phyloP scores from a whole-genome alignment of 192 early-diverging fungal species.

The Jimgerdemannia flammicorona region DNA sequence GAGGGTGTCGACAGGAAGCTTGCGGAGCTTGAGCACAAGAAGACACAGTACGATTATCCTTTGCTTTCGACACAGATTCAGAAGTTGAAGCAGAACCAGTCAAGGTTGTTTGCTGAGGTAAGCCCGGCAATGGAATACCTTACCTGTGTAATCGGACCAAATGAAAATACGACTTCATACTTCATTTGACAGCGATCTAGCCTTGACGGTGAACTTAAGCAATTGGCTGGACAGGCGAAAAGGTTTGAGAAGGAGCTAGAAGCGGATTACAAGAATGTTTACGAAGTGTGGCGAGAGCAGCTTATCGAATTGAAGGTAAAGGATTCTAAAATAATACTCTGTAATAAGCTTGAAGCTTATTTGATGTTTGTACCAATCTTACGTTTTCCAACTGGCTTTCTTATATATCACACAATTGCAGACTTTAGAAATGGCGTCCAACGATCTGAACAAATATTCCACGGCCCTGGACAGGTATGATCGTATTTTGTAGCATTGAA shows the following conservation, averaged over 20 bases:
- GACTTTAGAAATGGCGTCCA: conserved; percentile 73
- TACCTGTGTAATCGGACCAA: conserved; percentile 2
- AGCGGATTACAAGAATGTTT: conserved; percentile 75
- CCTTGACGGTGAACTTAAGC: conserved; percentile 72
- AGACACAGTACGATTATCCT: conserved; percentile 18
- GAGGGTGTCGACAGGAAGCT: conserved; percentile 36
- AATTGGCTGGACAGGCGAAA: conserved; percentile 72
- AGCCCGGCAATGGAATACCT: conserved; percentile 25
- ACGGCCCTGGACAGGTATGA: conserved; percentile 72
- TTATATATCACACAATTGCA: conserved; percentile 6
- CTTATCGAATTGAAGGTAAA: conserved; percentile 65
- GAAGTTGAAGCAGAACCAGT: conserved; percentile 36
- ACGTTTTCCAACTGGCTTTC: background rate
- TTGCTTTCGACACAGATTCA: conserved; percentile 41
- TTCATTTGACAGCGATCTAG: conserved; percentile 41
- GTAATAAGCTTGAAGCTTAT: background rate
- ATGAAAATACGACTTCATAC: conserved; percentile 21
- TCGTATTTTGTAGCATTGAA: background rate
- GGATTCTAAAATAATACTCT: background rate
- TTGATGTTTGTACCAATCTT: background rate
- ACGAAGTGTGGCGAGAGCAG: conserved; percentile 61
- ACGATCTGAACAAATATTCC: conserved; percentile 81
- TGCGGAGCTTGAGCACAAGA: conserved; percentile 20
- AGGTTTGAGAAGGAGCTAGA: conserved; percentile 57
- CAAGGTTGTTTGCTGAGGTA: conserved; percentile 34